Conservation (phyloP, 352 stramenopile species). For the Pythium periplocum region DNA sequence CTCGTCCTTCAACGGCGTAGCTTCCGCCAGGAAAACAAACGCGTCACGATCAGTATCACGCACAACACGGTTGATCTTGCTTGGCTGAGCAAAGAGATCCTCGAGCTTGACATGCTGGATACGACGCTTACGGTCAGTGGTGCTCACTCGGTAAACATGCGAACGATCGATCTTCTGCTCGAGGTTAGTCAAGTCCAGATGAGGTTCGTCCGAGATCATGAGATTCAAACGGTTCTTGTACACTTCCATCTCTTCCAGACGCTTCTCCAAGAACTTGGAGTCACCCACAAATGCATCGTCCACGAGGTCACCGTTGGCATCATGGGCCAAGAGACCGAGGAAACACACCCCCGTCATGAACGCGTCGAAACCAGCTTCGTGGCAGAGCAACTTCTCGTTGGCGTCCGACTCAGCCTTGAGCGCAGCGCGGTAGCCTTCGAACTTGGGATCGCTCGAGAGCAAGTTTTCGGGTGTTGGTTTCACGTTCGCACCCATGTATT, state of each 20-base stretch:
- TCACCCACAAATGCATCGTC: slow-evolving; percentile 21
- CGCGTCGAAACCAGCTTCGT: slow-evolving; percentile 83
- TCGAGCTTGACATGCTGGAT: slow-evolving; percentile 63
- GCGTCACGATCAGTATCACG: slow-evolving; percentile 58
- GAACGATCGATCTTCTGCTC: slow-evolving; percentile 61
- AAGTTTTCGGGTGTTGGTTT: slow-evolving; percentile 46
- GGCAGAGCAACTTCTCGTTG: slow-evolving; percentile 52
- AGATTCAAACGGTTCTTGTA: slow-evolving; percentile 77
- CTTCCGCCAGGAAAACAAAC: slow-evolving; percentile 31
- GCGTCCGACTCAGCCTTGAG: slow-evolving; percentile 43
- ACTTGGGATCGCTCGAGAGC: slow-evolving; percentile 45
- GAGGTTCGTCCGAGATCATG: slow-evolving; percentile 71
- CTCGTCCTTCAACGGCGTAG: slow-evolving; percentile 25
- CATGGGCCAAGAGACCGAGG: slow-evolving; percentile 55
- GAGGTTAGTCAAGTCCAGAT: slow-evolving; percentile 46
- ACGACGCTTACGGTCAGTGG: slow-evolving; percentile 41
- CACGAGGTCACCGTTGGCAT: slow-evolving; percentile 39
- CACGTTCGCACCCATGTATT: slow-evolving; percentile 71
- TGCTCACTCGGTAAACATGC: slow-evolving; percentile 58
- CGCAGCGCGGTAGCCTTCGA: slow-evolving; percentile 57
- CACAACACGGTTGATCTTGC: slow-evolving; percentile 61
- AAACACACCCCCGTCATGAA: slow-evolving; percentile 84
- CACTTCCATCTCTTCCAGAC: slow-evolving; percentile 37
- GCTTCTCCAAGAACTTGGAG: slow-evolving; percentile 26
- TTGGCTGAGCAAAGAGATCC: slow-evolving; percentile 45